A percentile compares a stretch with the other conserved stretches of the same genome.
phyloP scores from a whole-genome alignment of 2,329 filamentous ascomycete genomes.

The Ophiocordyceps camponoti-rufipedis region DNA sequence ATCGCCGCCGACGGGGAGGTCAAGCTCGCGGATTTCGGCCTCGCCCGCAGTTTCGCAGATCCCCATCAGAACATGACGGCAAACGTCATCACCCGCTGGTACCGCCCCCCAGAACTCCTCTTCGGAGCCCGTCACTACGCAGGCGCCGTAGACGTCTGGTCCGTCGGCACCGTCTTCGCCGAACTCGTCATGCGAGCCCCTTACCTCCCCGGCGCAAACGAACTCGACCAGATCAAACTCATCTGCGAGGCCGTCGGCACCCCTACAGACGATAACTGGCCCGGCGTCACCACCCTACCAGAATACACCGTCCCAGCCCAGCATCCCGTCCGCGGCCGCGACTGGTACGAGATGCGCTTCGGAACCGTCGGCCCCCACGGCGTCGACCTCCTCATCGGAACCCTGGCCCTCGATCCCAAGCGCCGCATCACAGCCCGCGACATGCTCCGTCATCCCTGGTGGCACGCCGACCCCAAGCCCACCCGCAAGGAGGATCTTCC shows the following conservation, averaged over 20 bases:
- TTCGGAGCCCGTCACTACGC: slow-evolving; percentile 82
- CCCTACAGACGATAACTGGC: slow-evolving; percentile 89
- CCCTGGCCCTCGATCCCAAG: slow-evolving; percentile 71
- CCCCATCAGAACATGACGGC: slow-evolving; percentile 78
- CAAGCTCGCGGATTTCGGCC: slow-evolving; percentile 94
- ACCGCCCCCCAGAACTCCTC: slow-evolving; percentile 82
- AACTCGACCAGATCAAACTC: slow-evolving; percentile 69
- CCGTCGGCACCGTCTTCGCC: slow-evolving; percentile 79
- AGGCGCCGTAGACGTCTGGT: slow-evolving; percentile 87
- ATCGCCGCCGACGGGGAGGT: slow-evolving; percentile 86
- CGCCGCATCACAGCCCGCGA: slow-evolving; percentile 62
- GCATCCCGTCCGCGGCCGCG: slow-evolving; percentile 43
- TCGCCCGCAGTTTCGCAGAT: slow-evolving; percentile 77
- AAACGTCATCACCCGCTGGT: slow-evolving; percentile 94
- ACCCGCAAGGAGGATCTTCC: slow-evolving; percentile 71
- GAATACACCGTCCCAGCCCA: slow-evolving; percentile 59
- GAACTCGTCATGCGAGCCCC: slow-evolving; percentile 72
- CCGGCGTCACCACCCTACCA: slow-evolving; percentile 64
- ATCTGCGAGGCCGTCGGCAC: slow-evolving; percentile 79
- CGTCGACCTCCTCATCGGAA: slow-evolving; percentile 74
- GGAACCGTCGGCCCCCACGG: slow-evolving; percentile 65
- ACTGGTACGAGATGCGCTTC: slow-evolving; percentile 62
- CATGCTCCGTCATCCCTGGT: slow-evolving; percentile 72
- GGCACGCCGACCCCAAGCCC: slow-evolving; percentile 66
- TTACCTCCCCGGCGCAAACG: slow-evolving; percentile 67